phyloP scores from a whole-genome alignment of 768 basidiomycete genomes.

The Lentinus brumalis region DNA sequence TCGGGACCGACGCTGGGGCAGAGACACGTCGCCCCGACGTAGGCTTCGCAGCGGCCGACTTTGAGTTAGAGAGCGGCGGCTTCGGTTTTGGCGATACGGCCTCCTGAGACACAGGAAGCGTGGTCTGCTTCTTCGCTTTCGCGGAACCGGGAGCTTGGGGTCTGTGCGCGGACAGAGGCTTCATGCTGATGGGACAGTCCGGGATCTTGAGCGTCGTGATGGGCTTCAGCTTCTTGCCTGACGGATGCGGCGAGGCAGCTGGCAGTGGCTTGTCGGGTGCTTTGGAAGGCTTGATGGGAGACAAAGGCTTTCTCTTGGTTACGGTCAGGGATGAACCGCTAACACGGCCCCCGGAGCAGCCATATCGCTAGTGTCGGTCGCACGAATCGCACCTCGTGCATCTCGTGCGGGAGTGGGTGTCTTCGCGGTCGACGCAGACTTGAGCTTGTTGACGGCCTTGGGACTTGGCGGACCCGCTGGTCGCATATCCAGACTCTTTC shows the following conservation, averaged over 20 bases:
- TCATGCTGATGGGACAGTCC: slow-evolving; percentile 11
- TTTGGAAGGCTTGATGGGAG: no score
- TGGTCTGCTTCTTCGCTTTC: slow-evolving; percentile 2
- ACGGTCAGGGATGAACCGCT: no score
- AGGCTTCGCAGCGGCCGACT: neutral
- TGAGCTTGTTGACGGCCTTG: no score
- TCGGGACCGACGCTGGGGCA: neutral
- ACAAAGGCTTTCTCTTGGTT: no score
- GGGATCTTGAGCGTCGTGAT: slow-evolving; percentile 10
- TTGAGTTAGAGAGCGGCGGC: neutral
- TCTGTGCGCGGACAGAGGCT: slow-evolving; percentile 12
- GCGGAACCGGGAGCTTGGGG: neutral
- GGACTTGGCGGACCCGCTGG: no score
- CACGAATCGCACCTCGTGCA: no score
- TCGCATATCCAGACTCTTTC: neutral
- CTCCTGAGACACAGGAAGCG: neutral
- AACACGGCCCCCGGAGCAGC: no score
- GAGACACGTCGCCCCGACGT: neutral
- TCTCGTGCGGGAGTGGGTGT: no score
- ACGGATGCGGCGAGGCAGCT: neutral
- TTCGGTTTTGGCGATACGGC: neutral
- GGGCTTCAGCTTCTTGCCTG: slow-evolving; percentile 17
- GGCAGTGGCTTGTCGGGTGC: neutral
- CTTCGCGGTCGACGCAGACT: no score
- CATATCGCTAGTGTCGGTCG: no score